Conservation (phyloP, 129 eudicot species). For the Artemisia argyi region DNA sequence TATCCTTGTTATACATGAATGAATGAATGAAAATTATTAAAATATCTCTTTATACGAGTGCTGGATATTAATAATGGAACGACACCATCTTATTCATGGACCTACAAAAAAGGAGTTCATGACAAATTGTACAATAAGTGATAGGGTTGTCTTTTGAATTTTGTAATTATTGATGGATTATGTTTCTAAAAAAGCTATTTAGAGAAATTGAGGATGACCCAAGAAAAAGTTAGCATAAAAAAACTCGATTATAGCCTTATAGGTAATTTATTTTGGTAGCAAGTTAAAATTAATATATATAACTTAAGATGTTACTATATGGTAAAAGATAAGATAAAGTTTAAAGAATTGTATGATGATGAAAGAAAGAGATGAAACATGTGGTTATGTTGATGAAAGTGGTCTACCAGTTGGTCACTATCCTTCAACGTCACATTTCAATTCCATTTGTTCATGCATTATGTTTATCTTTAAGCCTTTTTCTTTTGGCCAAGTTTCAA, state of each 20-base stretch:
- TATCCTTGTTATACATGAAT: too few species aligned
- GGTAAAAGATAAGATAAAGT: constrained; percentile 1
- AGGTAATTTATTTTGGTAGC: neutral
- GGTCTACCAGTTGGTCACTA: constrained; percentile 63
- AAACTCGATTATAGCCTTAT: neutral
- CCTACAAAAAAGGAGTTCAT: constrained; percentile 20
- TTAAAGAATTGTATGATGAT: constrained; percentile 29
- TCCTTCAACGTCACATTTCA: constrained; percentile 55
- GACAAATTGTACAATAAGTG: constrained; percentile 15
- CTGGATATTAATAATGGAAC: constrained; percentile 16
- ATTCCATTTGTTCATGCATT: constrained; percentile 14
- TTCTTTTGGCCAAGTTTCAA: too few species aligned
- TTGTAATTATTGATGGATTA: neutral
- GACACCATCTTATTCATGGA: constrained; percentile 5
- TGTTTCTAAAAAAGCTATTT: neutral
- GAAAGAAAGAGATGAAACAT: constrained; percentile 28
- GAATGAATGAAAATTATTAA: too few species aligned
- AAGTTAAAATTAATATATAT: neutral
- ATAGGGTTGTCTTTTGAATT: neutral
- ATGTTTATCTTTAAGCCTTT: neutral
- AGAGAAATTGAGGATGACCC: neutral
- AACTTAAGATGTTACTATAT: neutral
- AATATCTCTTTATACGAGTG: neutral
- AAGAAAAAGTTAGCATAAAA: neutral
- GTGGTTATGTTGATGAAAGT: constrained; percentile 34